Conservation (phyloP, 371 early-diverging fungal species). For the Mortierella sp. region DNA sequence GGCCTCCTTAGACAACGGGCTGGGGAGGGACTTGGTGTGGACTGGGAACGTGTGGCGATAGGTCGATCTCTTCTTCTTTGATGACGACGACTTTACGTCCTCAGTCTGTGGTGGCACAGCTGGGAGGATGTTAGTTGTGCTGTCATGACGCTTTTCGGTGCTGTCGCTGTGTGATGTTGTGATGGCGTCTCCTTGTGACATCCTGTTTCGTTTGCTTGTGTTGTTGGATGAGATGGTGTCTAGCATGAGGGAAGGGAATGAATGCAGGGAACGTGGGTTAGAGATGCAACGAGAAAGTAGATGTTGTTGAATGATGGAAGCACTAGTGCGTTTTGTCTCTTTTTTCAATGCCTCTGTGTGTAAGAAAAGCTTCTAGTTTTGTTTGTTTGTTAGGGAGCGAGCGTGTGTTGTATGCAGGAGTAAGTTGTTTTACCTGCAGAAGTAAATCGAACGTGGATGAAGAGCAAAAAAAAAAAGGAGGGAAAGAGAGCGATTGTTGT, state of each 20-base stretch:
- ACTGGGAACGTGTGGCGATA: slow-evolving; percentile 74
- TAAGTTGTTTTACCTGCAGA: background rate
- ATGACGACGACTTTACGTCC: slow-evolving; percentile 18
- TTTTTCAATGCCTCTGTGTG: background rate
- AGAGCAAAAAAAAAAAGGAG: background rate
- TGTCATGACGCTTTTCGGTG: slow-evolving; percentile 19
- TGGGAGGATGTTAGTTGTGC: slow-evolving; percentile 7
- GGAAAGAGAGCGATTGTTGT: background rate
- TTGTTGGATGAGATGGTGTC: background rate
- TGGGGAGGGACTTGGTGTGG: slow-evolving; percentile 71
- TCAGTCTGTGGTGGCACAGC: slow-evolving; percentile 21
- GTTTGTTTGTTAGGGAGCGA: background rate
- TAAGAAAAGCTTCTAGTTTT: background rate
- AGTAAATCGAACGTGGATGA: background rate
- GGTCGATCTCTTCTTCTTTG: slow-evolving; percentile 35
- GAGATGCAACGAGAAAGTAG: background rate
- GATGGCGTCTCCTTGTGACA: background rate
- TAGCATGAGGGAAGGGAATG: background rate
- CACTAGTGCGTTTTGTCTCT: background rate
- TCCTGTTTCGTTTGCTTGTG: background rate
- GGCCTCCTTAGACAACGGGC: slow-evolving; percentile 80
- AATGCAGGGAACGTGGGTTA: background rate
- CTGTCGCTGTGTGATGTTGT: background rate
- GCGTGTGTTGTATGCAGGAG: background rate
- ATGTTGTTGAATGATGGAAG: background rate